Evolutionary conservation across 768 basidiomycete genomes (phyloP).

Genomic region (Termitomyces sp.): DNA sequence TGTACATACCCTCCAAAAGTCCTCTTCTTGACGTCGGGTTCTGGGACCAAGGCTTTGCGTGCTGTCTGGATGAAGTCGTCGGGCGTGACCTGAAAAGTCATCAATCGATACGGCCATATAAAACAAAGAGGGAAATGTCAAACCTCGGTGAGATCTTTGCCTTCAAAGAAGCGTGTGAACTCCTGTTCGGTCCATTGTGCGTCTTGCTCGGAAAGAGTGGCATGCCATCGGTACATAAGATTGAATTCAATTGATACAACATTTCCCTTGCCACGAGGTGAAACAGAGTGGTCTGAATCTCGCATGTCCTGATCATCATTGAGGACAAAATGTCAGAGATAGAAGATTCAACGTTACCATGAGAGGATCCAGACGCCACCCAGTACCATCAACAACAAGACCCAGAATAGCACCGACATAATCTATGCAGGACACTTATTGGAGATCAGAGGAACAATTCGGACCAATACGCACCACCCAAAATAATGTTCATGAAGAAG

Average conservation of each 20-base stretch:
- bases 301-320: conserved; percentile 44
- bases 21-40: conserved; percentile 45
- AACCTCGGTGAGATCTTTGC: conserved; percentile 40
- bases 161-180: conserved; percentile 45
- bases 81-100: conserved; percentile 27
- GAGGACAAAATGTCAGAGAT: background rate
- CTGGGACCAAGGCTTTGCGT: conserved; percentile 26
- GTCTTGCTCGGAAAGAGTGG: conserved; percentile 56
- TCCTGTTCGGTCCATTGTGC: conserved; percentile 49
- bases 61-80: conserved; percentile 39
- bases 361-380: conserved; percentile 72
- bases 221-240: conserved; percentile 64
- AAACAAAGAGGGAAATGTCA: conserved; percentile 2
- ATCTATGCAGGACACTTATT: conserved; percentile 32
- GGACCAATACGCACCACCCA: conserved; percentile 39
- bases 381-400: conserved; percentile 57
- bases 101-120: background rate
- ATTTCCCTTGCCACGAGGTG: conserved; percentile 72
- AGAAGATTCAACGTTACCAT: conserved; percentile 36
- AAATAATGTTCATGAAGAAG: conserved; percentile 68
- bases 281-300: conserved; percentile 47
- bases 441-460: background rate
- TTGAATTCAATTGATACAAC: conserved; percentile 78
- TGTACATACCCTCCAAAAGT: conserved; percentile 50
- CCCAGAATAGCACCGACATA: conserved; percentile 77